Evolutionary conservation across 228 moss, liverwort and hornwort genomes (phyloP), one percentile per base, ranked within the genome.

Genomic region (Sphagnum fallax): DNA sequence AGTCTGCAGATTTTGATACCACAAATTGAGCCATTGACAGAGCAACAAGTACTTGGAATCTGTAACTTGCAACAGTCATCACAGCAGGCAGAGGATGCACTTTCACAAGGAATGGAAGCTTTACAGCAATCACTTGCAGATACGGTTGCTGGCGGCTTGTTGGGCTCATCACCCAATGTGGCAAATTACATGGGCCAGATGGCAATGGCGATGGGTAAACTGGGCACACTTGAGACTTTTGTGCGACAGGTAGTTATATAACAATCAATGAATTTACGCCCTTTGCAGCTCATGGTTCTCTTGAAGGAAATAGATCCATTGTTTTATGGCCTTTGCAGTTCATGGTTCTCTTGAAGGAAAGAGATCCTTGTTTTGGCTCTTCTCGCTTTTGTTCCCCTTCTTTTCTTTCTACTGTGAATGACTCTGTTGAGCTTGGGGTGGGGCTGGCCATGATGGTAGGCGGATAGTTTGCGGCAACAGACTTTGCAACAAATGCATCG

Each of bases 161-260:
- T 92, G 64, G 98, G 98, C 59, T 82, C 91, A 48, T 87, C 94
- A 55, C 79, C 94, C 16, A 98, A 98, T 73, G 94, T 98, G 64
- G 98, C 94, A 52, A 98, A 98, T 66, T 98, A 98, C 73, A 98
- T 98, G 98, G 92, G 92, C 69, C 98, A 98, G 81, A 98, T 98
- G 98, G 98, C 98, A 16, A 84, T 98, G 90, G 98, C 98, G 51
- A 98, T 98, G 98, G 79, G 86, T 58, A 94, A 98, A 84, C 92
- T 98, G 65, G 89, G 90, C 62, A 89, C 92, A 48, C 80, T 98
- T 11, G 98, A 98, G 79, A 80, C 83, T 51, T 94, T 98, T 65
- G 98, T 98, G 57, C 98, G 90, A 59, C 94, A 98, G 98, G 98
- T 98, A 74, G 58, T 53, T 12, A 55, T 8, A 8, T 55, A 12